phyloP scores from a whole-genome alignment of 2,329 filamentous ascomycete species.

The Niveomyces coronatus region DNA sequence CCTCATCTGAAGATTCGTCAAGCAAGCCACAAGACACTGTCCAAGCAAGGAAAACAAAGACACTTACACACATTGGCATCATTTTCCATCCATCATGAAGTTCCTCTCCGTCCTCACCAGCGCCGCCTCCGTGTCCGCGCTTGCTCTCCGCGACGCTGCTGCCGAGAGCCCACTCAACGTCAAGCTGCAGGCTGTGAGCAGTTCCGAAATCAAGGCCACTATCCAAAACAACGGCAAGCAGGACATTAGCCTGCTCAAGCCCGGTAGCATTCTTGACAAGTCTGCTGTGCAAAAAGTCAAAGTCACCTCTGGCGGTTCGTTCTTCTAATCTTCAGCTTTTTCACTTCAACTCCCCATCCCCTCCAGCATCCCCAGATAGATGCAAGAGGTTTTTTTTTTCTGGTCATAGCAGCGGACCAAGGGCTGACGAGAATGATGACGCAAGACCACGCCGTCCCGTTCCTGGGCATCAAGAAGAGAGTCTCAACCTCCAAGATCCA shows the following conservation, averaged over 20 bases:
- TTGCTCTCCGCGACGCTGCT: conserved; percentile 17
- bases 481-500: conserved; percentile 30
- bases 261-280: conserved; percentile 36
- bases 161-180: conserved; percentile 23
- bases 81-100: conserved; percentile 1
- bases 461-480: conserved; percentile 40
- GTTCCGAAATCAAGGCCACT: conserved; percentile 35
- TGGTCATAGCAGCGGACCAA: background rate
- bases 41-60: too few relatives aligned
- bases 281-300: conserved; percentile 37
- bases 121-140: conserved; percentile 23
- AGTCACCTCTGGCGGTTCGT: conserved; percentile 32
- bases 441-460: conserved; percentile 29
- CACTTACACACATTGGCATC: background rate
- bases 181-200: conserved; percentile 32
- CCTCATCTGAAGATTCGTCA: too few relatives aligned
- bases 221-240: conserved; percentile 38
- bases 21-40: too few relatives aligned
- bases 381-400: too few relatives aligned
- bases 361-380: background rate
- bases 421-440: background rate
- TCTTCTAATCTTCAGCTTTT: too few relatives aligned
- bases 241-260: conserved; percentile 36
- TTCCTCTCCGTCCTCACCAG: conserved; percentile 4
- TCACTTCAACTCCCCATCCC: too few relatives aligned